Percentiles rank a stretch among this genome's conserved stretches.
These are phyloP conservation scores for Phytophthora litchii DNA, from an alignment of 352 stramenopile species.

Conservation along the genomic window DNA sequence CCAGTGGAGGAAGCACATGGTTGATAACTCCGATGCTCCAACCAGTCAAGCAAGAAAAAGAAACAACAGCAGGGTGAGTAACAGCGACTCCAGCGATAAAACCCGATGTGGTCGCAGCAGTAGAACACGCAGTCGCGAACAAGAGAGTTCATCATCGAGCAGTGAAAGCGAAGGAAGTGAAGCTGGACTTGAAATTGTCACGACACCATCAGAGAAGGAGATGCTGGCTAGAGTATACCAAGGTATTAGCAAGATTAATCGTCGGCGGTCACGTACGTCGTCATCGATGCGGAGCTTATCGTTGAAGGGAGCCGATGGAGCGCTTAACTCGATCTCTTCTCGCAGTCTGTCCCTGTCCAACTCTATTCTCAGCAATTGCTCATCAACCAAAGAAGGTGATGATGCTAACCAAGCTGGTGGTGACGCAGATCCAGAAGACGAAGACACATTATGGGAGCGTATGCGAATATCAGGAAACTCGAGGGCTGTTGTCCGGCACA, in stretches of 20 bases:
- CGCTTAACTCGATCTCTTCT: conserved; percentile 40
- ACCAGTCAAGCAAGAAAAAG: conserved; percentile 24
- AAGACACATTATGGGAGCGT: conserved; percentile 50
- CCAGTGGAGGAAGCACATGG: conserved; percentile 65
- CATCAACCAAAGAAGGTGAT: conserved; percentile 41
- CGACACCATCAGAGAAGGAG: conserved; percentile 72
- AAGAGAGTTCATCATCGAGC: conserved; percentile 24
- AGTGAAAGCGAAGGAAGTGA: conserved; percentile 34
- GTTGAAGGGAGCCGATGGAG: conserved; percentile 43
- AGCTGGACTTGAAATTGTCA: conserved; percentile 65
- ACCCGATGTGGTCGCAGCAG: conserved; percentile 20
- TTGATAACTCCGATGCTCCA: conserved; percentile 12
- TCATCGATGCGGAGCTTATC: conserved; percentile 58
- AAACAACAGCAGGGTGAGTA: conserved; percentile 28
- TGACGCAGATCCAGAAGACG: conserved; percentile 35
- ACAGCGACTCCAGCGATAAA: conserved; percentile 27
- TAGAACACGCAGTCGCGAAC: conserved; percentile 26
- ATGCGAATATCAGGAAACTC: conserved; percentile 37
- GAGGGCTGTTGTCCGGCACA: conserved; percentile 45
- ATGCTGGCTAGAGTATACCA: conserved; percentile 72
- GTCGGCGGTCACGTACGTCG: conserved; percentile 66
- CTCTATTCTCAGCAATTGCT: conserved; percentile 55
- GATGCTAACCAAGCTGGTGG: conserved; percentile 27
- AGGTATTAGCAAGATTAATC: conserved; percentile 78
- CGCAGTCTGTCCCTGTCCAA: conserved; percentile 63